Evolutionary conservation across 1,284 basidiomycete genomes (phyloP), one percentile per base, ranked within the genome.

Genomic region (Microbotryum violaceum): DNA sequence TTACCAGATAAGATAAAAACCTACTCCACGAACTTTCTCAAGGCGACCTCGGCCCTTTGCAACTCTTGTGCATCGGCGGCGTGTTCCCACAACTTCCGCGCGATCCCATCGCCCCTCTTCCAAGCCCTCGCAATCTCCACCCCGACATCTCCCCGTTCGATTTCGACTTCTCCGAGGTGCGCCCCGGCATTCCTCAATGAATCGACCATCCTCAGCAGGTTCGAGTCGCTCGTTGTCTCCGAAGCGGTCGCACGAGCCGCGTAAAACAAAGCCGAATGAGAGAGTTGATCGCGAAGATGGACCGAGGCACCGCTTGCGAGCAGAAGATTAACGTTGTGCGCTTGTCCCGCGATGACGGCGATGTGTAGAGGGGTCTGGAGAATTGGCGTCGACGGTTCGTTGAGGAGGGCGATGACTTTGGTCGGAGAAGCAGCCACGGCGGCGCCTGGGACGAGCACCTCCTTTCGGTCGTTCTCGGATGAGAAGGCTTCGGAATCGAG

Each of bases 241-340:
- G 51, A 14, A 55, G 73, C 71, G 1, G 65, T 66, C 29, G 70
- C 62, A 27, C 67, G 62, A 3, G 73, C 72, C 2, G 76, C 76
- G 60, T 76, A 72, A 65, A 72, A 78, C 25, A 78, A 62, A 7
- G 90, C 82, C 18, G 90, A 91, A 71, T 92, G 90, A 1, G 88
- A 89, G 48, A 88, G 78, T 4, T 76, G 74, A 70, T 91, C 88
- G 49, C 89, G 80, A 10, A 87, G 78, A 74, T 94, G 91, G 12
- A 96, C 91, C n/a, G 89, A 79, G 2, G 89, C 89, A 2, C 91
- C 91, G 1, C 83, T 83, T 62, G 83, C 79, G 42, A 96, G 79
- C 42, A 96, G 77, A 45, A 82, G 71, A 37, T 80, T 77, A 29
- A 85, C 82, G 55, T 83, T 82, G 7, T 74, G 75, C 1, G 76